Conservation (phyloP, 1,284 basidiomycete genomes). For the Ceratobasidium sp. region DNA sequence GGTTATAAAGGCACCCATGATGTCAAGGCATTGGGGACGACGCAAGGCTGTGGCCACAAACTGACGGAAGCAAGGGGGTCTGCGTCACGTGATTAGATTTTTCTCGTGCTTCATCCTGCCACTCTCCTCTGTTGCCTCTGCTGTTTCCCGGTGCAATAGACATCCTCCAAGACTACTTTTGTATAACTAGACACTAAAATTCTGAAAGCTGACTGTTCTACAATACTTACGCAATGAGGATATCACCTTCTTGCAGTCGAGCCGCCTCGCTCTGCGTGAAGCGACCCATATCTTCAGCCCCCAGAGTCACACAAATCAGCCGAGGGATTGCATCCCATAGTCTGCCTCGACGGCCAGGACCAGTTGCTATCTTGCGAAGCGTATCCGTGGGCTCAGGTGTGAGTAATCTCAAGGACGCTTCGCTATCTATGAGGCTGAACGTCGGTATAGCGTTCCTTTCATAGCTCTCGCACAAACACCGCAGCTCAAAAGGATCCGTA, state of each 20-base stretch:
- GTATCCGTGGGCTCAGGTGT: not conserved
- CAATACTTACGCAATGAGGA: conserved; percentile 6
- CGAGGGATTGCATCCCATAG: not conserved
- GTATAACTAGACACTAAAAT: too few relatives aligned
- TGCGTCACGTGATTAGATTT: conserved; percentile 16
- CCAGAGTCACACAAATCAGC: not conserved
- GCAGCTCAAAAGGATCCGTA: conserved; percentile 89
- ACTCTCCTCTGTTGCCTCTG: not conserved
- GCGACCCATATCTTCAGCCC: not conserved
- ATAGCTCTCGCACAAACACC: conserved; percentile 64
- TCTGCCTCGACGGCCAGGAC: not conserved
- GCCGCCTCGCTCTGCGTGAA: conserved; percentile 29
- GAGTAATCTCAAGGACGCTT: not conserved
- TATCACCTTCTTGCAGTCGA: not conserved
- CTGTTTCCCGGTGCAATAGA: not conserved
- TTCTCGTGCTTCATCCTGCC: conserved; percentile 19
- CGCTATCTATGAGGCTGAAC: not conserved
- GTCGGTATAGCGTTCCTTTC: conserved; percentile 69
- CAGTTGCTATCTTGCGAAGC: not conserved
- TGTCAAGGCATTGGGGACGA: not conserved
- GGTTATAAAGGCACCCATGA: conserved; percentile 10
- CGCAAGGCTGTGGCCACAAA: not conserved
- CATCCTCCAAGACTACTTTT: not conserved
- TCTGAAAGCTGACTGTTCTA: too few relatives aligned
- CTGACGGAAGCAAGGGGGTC: not conserved